Conservation (phyloP, 2,329 filamentous ascomycete genomes). For the Clonostachys rosea region DNA sequence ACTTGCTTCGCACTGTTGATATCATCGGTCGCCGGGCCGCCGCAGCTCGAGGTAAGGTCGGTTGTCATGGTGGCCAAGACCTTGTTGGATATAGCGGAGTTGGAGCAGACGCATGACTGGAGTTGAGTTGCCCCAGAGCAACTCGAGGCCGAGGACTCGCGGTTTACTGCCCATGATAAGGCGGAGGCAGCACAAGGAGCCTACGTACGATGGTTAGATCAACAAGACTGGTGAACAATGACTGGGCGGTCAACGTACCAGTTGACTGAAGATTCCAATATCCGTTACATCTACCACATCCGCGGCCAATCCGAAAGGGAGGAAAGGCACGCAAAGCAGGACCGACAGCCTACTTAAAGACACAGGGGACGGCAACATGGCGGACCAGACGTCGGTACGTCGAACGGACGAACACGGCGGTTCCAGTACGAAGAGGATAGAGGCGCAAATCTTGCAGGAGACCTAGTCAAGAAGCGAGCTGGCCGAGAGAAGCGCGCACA, state of each 20-base stretch:
- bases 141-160: conserved; percentile 27
- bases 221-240: background rate
- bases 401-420: too few species aligned
- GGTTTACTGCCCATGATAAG: conserved; percentile 35
- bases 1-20: conserved; percentile 38
- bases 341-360: background rate
- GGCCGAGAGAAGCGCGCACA: background rate
- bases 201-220: conserved; percentile 16
- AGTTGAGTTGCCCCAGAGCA: conserved; percentile 39
- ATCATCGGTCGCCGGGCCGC: conserved; percentile 35
- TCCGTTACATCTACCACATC: too few species aligned
- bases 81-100: conserved; percentile 31
- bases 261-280: background rate
- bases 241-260: background rate
- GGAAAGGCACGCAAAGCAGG: background rate
- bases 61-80: conserved; percentile 30
- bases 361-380: background rate
- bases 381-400: too few species aligned
- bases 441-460: background rate
- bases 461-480: background rate
- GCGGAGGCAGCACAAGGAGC: conserved; percentile 45
- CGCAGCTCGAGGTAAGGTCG: conserved; percentile 36
- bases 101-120: conserved; percentile 48
- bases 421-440: background rate
- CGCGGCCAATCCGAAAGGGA: background rate